These are phyloP conservation scores for Myrmaecium sp. DNA, from an alignment of 2,329 filamentous ascomycete genomes.

Conservation along the genomic window DNA sequence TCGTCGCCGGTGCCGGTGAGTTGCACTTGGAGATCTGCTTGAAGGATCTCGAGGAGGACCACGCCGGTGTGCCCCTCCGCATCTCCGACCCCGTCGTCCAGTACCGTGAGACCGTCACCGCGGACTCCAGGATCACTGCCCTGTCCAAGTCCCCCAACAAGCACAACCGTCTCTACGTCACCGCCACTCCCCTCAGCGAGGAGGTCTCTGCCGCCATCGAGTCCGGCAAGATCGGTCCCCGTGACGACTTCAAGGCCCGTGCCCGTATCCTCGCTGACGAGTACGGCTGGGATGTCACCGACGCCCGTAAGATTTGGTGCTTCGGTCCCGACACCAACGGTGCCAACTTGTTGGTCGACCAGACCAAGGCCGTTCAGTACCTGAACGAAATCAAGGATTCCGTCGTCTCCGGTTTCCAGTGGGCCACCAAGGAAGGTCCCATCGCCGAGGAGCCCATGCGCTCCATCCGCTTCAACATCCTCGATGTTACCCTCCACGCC, in stretches of 20 bases:
- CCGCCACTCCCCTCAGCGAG: slow-evolving; percentile 78
- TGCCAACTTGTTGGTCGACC: slow-evolving; percentile 96
- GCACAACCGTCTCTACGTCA: slow-evolving; percentile 99
- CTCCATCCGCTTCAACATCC: slow-evolving; percentile 92
- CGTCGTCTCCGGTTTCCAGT: slow-evolving; percentile 99
- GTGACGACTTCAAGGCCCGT: slow-evolving; percentile 98
- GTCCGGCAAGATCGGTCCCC: slow-evolving; percentile 74
- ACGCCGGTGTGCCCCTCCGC: slow-evolving; percentile 94
- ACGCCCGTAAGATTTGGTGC: slow-evolving; percentile 99
- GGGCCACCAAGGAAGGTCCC: slow-evolving; percentile 95
- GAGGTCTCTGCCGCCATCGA: slow-evolving; percentile 86
- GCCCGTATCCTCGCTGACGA: slow-evolving; percentile 93
- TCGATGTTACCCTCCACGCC: slow-evolving; percentile 98
- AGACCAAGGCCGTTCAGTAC: slow-evolving; percentile 99
- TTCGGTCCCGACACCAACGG: slow-evolving; percentile 97
- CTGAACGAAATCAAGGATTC: slow-evolving; percentile 99
- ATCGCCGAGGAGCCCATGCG: slow-evolving; percentile 98
- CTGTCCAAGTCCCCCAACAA: slow-evolving; percentile 99
- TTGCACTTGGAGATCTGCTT: slow-evolving; percentile 99
- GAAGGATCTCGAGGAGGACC: slow-evolving; percentile 99
- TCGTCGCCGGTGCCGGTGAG: slow-evolving; percentile 98
- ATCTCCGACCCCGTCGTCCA: slow-evolving; percentile 96
- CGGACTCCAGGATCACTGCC: slow-evolving; percentile 80
- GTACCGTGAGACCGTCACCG: slow-evolving; percentile 90
- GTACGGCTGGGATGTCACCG: slow-evolving; percentile 97